Evolutionary conservation across 2,329 filamentous ascomycete species (phyloP), one percentile per base, ranked within the genome.

Genomic region (Cladosporium oxysporum): DNA sequence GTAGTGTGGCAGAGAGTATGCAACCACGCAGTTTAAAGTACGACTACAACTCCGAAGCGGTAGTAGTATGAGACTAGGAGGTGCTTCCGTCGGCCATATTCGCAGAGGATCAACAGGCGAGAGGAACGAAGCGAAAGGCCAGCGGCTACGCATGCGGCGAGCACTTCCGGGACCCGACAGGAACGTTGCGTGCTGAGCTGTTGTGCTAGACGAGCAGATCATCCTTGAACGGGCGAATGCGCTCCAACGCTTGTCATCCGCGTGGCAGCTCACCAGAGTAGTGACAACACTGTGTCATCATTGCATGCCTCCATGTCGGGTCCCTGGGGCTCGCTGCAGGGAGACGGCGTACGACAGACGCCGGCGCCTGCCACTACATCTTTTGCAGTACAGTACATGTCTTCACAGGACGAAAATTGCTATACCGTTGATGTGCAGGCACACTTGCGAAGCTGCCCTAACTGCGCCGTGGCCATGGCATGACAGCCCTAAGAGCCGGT

Each of bases 291-390:
- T n/a, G 52, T 31, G 18, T n/a, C 52, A 31, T 55, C 31, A 31
- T 33, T 55, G 52, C 52, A 52, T 26, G 49, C 16, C 21, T 52
- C 23, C 49, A 55, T 55, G 28, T 35, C 33, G 49, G 55, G 55
- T 28, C 55, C 33, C 55, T 41, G 55, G 11, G 21, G 1, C 8
- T 10, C 2, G 6, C 31, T 58, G 55, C 55, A 58, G 55, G 21
- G 33, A 18, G 33, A 41, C 55, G n/a, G n/a, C 33, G 12, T 11
- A 58, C 23, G 55, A 12, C n/a, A 29, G 52, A 55, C 16, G 52
- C 52, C 52, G 52, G 52, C 52, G 21, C 16, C 31, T 55, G 55
- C 55, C 33, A 58, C 21, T 33, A 58, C 55, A 58, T 44, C 7
- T 47, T 44, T 18, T 10, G n/a, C 35, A 7, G 35, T n/a, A 47